phyloP scores from a whole-genome alignment of 1,284 basidiomycete species.

The Ceratobasidium sp. region DNA sequence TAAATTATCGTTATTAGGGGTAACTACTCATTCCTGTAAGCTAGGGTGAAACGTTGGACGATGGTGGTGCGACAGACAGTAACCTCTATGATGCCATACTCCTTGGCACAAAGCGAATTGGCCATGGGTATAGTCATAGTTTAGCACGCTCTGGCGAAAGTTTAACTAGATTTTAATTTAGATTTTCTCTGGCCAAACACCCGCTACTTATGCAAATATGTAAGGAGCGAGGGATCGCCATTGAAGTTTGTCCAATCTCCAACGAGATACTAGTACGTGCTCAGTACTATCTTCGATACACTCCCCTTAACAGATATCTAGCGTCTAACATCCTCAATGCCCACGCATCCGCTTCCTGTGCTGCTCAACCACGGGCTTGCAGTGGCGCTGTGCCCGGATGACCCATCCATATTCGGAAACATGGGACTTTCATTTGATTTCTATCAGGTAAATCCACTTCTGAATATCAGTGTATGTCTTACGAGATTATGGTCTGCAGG shows the following conservation, averaged over 20 bases:
- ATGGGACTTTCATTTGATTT: slow-evolving; percentile 52
- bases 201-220: background rate
- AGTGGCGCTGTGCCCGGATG: slow-evolving; percentile 54
- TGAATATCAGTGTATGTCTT: background rate
- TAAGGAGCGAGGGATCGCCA: slow-evolving; percentile 53
- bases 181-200: background rate
- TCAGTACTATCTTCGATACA: background rate
- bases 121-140: slow-evolving; percentile 17
- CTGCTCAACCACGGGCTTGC: slow-evolving; percentile 54
- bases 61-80: slow-evolving; percentile 20
- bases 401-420: slow-evolving; percentile 56
- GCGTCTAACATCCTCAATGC: slow-evolving; percentile 50
- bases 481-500: slow-evolving; percentile 19
- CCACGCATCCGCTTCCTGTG: slow-evolving; percentile 51
- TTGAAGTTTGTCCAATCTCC: slow-evolving; percentile 53
- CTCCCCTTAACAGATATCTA: background rate
- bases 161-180: background rate
- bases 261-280: slow-evolving; percentile 50
- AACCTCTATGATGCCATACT: slow-evolving; percentile 42
- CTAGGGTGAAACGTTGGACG: slow-evolving; percentile 25
- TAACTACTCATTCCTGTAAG: slow-evolving; percentile 66
- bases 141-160: background rate
- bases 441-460: slow-evolving; percentile 48
- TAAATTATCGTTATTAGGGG: slow-evolving; percentile 62
- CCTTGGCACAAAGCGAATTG: slow-evolving; percentile 37